Conservation (phyloP, 2,329 filamentous ascomycete species). For the Neofusicoccum cordaticola region DNA sequence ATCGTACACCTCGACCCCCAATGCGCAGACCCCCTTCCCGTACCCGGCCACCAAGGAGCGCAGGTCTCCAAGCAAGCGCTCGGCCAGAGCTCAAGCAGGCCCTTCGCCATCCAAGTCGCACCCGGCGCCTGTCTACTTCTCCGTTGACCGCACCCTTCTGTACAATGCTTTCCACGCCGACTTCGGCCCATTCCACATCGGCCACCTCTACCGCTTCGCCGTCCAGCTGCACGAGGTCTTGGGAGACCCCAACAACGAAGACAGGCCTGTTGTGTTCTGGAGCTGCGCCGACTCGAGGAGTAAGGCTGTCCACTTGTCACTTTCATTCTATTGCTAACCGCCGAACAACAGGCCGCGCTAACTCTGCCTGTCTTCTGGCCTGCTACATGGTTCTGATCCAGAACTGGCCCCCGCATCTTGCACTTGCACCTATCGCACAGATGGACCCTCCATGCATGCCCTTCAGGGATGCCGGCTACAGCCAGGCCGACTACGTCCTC, state of each 20-base stretch:
- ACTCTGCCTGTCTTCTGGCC: slow-evolving; percentile 89
- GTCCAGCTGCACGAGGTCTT: slow-evolving; percentile 94
- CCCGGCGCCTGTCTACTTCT: slow-evolving; percentile 86
- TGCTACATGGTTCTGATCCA: slow-evolving; percentile 99
- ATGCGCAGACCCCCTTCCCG: slow-evolving; percentile 79
- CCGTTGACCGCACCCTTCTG: slow-evolving; percentile 83
- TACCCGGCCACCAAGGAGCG: slow-evolving; percentile 61
- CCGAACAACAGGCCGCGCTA: slow-evolving; percentile 66
- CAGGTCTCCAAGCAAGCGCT: slow-evolving; percentile 72
- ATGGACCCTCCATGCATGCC: slow-evolving; percentile 98
- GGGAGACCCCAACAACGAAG: slow-evolving; percentile 84
- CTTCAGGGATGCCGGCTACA: slow-evolving; percentile 97
- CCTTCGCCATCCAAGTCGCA: slow-evolving; percentile 49
- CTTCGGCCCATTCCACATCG: slow-evolving; percentile 95
- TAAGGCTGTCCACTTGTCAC: slow-evolving; percentile 47
- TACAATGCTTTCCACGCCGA: slow-evolving; percentile 99
- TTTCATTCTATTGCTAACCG: background rate
- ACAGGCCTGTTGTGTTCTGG: slow-evolving; percentile 92
- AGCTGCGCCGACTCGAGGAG: slow-evolving; percentile 88
- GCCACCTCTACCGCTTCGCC: slow-evolving; percentile 93
- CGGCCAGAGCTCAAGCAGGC: slow-evolving; percentile 62
- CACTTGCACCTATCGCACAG: slow-evolving; percentile 91
- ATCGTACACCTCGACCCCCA: slow-evolving; percentile 80
- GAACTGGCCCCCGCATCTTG: slow-evolving; percentile 93
- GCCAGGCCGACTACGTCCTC: slow-evolving; percentile 93